A percentile compares a stretch with the other conserved stretches of the same genome.
Evolutionary conservation across 73 alveolate genomes (phyloP).

Genomic region (Halteria grandinella): DNA sequence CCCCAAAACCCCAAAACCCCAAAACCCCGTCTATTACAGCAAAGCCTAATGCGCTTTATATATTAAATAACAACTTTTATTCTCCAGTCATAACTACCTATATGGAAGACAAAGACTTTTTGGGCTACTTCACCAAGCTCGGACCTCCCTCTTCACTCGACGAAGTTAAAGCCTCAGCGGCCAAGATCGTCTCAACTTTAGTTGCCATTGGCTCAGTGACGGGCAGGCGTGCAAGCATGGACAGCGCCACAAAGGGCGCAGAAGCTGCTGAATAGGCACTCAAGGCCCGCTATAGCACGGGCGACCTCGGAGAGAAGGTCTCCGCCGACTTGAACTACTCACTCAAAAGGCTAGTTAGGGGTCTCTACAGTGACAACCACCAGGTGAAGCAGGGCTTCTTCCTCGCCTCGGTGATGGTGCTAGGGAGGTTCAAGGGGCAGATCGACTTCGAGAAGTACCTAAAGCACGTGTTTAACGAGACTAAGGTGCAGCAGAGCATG

Average conservation of each 20-base stretch:
- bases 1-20: too few species aligned
- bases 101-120: slow-evolving; percentile 54
- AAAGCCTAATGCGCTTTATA: too few species aligned
- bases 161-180: slow-evolving; percentile 2
- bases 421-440: slow-evolving; percentile 10
- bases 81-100: too few species aligned
- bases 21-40: too few species aligned
- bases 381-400: slow-evolving; percentile 48
- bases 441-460: slow-evolving; percentile 45
- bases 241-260: slow-evolving; percentile 21
- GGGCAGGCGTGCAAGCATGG: slow-evolving; percentile 29
- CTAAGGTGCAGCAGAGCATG: slow-evolving; percentile 6
- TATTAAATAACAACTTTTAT: too few species aligned
- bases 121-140: slow-evolving; percentile 18
- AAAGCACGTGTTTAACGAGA: slow-evolving; percentile 34
- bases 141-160: slow-evolving; percentile 46
- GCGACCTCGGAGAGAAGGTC: slow-evolving; percentile 49
- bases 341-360: slow-evolving; percentile 33
- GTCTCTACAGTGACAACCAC: slow-evolving; percentile 40
- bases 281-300: slow-evolving; percentile 15
- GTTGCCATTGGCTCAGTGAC: slow-evolving; percentile 16
- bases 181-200: slow-evolving; percentile 25
- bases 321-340: slow-evolving; percentile 50
- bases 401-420: slow-evolving; percentile 38
- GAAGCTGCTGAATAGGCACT: background rate